These are phyloP conservation scores for Magnusiomyces suaveolens DNA, from an alignment of 1,139 yeast genomes.

Conservation along the genomic window DNA sequence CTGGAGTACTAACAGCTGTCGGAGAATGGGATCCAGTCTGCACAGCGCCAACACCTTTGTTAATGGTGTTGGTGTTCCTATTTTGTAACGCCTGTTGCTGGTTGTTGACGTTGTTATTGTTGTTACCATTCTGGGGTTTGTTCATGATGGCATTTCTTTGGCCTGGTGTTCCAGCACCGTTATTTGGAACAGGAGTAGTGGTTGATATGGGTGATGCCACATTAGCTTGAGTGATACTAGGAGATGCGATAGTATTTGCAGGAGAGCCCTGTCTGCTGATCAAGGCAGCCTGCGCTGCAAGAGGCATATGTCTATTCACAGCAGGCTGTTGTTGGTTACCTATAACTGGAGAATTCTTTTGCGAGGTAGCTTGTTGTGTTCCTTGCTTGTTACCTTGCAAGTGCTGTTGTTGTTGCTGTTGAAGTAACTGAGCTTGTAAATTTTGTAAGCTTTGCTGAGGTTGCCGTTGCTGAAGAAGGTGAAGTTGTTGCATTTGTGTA, in stretches of 20 bases:
- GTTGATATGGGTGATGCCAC: constrained; percentile 13
- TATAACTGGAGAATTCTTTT: constrained; percentile 11
- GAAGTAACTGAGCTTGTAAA: constrained; percentile 23
- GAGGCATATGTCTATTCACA: constrained; percentile 13
- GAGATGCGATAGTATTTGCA: constrained; percentile 23
- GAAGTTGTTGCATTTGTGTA: not conserved
- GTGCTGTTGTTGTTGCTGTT: constrained; percentile 21
- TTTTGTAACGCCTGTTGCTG: not conserved
- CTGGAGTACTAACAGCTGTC: not conserved
- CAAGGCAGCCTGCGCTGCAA: constrained; percentile 19
- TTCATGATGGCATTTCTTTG: not conserved
- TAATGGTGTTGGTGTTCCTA: not conserved
- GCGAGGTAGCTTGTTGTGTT: constrained; percentile 8
- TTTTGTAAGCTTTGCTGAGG: constrained; percentile 24
- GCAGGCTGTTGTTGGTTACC: constrained; percentile 17
- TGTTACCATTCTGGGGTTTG: not conserved
- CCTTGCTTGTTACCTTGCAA: constrained; percentile 22
- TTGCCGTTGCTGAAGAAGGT: constrained; percentile 6
- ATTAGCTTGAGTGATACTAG: constrained; percentile 19
- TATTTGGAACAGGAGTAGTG: constrained; percentile 18
- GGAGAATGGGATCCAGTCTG: not conserved
- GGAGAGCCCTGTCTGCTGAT: constrained; percentile 1
- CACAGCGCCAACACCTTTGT: not conserved
- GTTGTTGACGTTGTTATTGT: not conserved
- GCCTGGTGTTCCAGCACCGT: constrained; percentile 15